Evolutionary conservation across 31 red algal species (phyloP), one percentile per base, ranked within the genome.

Genomic region (Asparagopsis taxiformis): DNA sequence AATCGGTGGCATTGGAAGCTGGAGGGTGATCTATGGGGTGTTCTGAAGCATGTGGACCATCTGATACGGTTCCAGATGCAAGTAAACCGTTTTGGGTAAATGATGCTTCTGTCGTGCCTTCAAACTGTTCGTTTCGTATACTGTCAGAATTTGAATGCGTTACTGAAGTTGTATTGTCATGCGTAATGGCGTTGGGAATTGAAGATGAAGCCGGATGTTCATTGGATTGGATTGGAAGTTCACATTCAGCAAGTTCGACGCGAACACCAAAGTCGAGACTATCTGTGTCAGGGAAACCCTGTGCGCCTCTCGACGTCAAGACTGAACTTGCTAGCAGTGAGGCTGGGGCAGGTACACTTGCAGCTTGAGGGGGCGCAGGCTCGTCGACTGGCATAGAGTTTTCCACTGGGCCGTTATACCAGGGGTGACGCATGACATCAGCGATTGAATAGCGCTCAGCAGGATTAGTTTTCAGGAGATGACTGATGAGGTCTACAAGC

Each of bases 401-500:
- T 31, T 41, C 60, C 23, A 46, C 24, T 16, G 50, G 68, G 30
- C 46, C 51, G 31, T 57, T 84, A 55, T 64, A 83, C 87, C 87
- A 91, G 7, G 87, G 87, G 51, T 82, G 76, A n/a, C 46, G 63
- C 26, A 48, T 59, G 23, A 91, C 57, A 26, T 75, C 39, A 0
- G 72, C 64, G 13, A 91, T 39, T 15, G 41, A 49, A 22, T 70
- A 84, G 37, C 87, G 57, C 13, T 50, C 21, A 25, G 54, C 33
- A 25, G 87, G 87, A 20, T 83, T 70, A 4, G 49, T 49, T 38
- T 84, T 50, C 79, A 91, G 48, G 32, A 91, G 52, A 48, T 91
- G 57, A 41, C 30, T 38, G 24, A 82, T 36, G 48, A 91, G 87
- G 56, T 91, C 77, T 21, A 39, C 50, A 22, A 79, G 51, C 53